These are phyloP conservation scores for Mariannaea elegans DNA, from an alignment of 2,329 filamentous ascomycete species.

Conservation along the genomic window DNA sequence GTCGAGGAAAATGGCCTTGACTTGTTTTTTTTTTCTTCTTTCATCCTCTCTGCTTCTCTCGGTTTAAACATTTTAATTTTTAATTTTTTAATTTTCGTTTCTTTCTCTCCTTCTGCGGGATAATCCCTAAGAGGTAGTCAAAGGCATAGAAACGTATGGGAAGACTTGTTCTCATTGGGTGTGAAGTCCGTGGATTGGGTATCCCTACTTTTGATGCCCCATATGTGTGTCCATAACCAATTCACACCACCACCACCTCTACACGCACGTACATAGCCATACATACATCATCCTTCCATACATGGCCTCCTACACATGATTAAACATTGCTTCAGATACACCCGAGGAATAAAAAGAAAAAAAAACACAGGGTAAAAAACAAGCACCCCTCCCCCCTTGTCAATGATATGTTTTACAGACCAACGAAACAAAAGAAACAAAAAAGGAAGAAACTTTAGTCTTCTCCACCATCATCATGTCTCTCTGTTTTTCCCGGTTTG, in stretches of 20 bases:
- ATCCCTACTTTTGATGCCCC: constrained; percentile 49
- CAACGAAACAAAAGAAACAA: no score
- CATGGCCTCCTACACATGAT: no score
- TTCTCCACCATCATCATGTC: no score
- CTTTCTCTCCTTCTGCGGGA: constrained; percentile 31
- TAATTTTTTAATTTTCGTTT: constrained; percentile 34
- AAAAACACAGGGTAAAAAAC: not conserved
- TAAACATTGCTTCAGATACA: not conserved
- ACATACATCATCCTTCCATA: not conserved
- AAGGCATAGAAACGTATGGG: no score
- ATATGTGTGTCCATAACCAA: constrained; percentile 39
- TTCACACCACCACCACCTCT: constrained; percentile 39
- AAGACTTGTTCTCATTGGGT: constrained; percentile 5
- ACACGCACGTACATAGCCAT: not conserved
- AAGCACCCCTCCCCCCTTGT: not conserved
- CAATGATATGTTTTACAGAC: not conserved
- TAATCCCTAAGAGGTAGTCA: no score
- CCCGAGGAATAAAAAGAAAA: not conserved
- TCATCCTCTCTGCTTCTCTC: constrained; percentile 14
- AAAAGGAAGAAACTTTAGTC: no score
- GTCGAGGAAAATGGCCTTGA: constrained; percentile 13
- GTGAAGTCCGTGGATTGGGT: constrained; percentile 49
- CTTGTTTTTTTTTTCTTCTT: constrained; percentile 40
- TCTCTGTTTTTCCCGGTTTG: constrained; percentile 18
- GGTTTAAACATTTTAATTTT: not conserved